Conservation (phyloP, 176 grass and related monocot species). For the Otatea glauca region DNA sequence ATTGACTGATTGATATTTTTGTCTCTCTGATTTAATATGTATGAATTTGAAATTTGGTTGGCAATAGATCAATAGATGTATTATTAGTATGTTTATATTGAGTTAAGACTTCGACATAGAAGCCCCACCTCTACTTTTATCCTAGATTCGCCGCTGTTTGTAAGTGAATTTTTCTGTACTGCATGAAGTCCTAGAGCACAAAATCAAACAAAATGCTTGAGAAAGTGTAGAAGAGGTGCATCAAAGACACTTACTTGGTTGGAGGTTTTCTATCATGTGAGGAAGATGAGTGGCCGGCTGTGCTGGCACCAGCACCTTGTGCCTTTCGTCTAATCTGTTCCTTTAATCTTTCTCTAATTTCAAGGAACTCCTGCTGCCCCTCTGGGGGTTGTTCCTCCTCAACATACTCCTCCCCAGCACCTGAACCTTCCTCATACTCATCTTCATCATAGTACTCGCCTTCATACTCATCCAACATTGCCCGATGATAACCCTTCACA, state of each 20-base stretch:
- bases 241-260: conserved; percentile 43
- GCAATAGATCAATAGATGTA: no score
- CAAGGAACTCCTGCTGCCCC: conserved; percentile 61
- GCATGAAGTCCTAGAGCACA: neutral
- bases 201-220: neutral
- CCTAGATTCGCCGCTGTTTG: no score
- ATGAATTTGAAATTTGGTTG: no score
- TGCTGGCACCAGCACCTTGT: conserved; percentile 31
- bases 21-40: no score
- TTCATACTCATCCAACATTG: conserved; percentile 51
- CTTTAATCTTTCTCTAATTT: conserved; percentile 59
- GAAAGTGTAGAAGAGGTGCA: conserved; percentile 21
- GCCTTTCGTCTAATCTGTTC: conserved; percentile 55
- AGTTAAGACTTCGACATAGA: no score
- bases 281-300: conserved; percentile 41
- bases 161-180: neutral
- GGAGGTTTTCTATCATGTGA: conserved; percentile 46
- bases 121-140: no score
- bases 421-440: conserved; percentile 48
- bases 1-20: no score
- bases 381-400: conserved; percentile 50
- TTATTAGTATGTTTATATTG: no score
- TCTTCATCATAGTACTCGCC: conserved; percentile 62
- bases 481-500: conserved; percentile 43
- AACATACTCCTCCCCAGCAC: conserved; percentile 28